These are phyloP conservation scores for Rutstroemia sydowiana DNA, from an alignment of 2,329 filamentous ascomycete species.

Conservation along the genomic window DNA sequence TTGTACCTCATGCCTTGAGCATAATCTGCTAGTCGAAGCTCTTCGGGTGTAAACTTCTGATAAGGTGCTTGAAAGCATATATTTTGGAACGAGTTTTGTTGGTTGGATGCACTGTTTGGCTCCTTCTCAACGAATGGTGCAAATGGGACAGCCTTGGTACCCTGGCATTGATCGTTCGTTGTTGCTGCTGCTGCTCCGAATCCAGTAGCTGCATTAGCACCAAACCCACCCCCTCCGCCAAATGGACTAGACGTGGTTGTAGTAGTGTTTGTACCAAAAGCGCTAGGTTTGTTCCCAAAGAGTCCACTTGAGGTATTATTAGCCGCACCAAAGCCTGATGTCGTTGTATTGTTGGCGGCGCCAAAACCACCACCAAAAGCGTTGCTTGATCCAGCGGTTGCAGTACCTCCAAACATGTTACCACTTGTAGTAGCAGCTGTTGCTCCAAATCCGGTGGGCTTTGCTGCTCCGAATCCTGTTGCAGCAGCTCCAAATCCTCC, in stretches of 20 bases:
- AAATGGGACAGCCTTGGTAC: constrained; percentile 65
- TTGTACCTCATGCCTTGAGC: constrained; percentile 77
- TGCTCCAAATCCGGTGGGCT: constrained; percentile 40
- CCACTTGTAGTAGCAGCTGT: constrained; percentile 35
- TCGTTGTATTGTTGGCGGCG: constrained; percentile 11
- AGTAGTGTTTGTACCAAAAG: constrained; percentile 30
- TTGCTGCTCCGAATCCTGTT: constrained; percentile 30
- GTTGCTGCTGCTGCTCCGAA: constrained; percentile 37
- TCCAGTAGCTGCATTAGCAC: constrained; percentile 38
- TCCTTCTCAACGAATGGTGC: constrained; percentile 68
- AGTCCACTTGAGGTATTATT: constrained; percentile 22
- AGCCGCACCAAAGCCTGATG: constrained; percentile 22
- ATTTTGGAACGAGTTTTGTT: constrained; percentile 66
- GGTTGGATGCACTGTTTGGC: constrained; percentile 42
- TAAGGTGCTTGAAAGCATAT: constrained; percentile 73
- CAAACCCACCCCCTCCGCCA: constrained; percentile 27
- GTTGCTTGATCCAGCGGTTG: constrained; percentile 25
- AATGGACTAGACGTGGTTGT: constrained; percentile 25
- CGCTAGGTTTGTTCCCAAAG: constrained; percentile 25
- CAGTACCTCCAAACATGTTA: constrained; percentile 44
- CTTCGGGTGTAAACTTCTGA: constrained; percentile 85
- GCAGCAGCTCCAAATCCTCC: constrained; percentile 41
- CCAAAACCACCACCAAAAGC: constrained; percentile 21
- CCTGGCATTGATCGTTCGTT: constrained; percentile 50
- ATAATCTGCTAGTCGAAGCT: constrained; percentile 80